phyloP scores from a whole-genome alignment of 2,329 filamentous ascomycete species.

The Microdochium bolleyi region DNA sequence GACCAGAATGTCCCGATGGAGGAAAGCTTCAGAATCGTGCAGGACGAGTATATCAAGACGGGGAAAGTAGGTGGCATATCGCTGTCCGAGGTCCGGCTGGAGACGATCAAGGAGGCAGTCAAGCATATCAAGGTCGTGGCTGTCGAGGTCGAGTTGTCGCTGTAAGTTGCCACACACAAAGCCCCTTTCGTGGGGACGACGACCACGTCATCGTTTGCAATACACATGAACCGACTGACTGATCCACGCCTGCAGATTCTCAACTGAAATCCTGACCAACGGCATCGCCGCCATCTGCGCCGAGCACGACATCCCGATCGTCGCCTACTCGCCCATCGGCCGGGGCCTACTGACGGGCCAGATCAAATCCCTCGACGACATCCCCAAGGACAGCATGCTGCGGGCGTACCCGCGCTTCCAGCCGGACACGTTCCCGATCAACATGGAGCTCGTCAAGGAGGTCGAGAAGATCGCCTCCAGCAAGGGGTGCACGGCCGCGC shows the following conservation, averaged over 20 bases:
- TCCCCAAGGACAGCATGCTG: slow-evolving; percentile 42
- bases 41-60: slow-evolving; percentile 27
- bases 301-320: slow-evolving; percentile 58
- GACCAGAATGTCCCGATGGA: slow-evolving; percentile 31
- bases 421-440: slow-evolving; percentile 53
- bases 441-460: slow-evolving; percentile 51
- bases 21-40: slow-evolving; percentile 20
- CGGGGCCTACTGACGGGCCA: slow-evolving; percentile 46
- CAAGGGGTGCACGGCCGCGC: slow-evolving; percentile 53
- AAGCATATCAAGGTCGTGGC: slow-evolving; percentile 23
- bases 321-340: slow-evolving; percentile 67
- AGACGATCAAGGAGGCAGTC: slow-evolving; percentile 26
- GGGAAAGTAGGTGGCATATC: slow-evolving; percentile 31
- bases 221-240: too few species aligned
- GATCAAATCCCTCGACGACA: slow-evolving; percentile 41
- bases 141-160: slow-evolving; percentile 29
- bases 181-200: neutral
- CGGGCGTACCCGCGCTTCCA: slow-evolving; percentile 49
- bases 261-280: slow-evolving; percentile 15
- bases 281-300: slow-evolving; percentile 37
- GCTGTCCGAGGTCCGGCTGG: slow-evolving; percentile 29
- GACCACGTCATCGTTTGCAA: too few species aligned
- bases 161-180: slow-evolving; percentile 12
- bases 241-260: slow-evolving; percentile 7
- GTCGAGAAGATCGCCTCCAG: slow-evolving; percentile 48